phyloP scores from a whole-genome alignment of 2,329 filamentous ascomycete genomes.

The Paraconiothyrium brasiliense region DNA sequence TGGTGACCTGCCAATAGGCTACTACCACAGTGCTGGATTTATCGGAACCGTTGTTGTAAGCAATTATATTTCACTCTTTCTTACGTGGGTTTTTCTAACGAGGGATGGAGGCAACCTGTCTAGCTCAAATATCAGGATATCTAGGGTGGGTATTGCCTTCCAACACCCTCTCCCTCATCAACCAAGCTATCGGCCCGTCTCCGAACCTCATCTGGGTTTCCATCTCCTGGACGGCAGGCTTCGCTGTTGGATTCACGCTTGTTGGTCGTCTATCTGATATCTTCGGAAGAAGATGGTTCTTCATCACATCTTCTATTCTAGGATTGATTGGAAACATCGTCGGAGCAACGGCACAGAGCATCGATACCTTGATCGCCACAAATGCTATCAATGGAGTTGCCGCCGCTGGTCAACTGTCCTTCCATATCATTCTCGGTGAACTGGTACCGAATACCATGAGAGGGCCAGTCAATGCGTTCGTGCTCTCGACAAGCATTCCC shows the following conservation, averaged over 20 bases:
- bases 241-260: slow-evolving; percentile 49
- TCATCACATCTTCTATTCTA: slow-evolving; percentile 46
- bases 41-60: slow-evolving; percentile 44
- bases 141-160: slow-evolving; percentile 43
- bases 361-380: slow-evolving; percentile 40
- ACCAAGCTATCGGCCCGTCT: slow-evolving; percentile 49
- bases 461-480: slow-evolving; percentile 49
- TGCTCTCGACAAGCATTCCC: slow-evolving; percentile 39
- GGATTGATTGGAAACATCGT: slow-evolving; percentile 48
- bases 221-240: slow-evolving; percentile 46
- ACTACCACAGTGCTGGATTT: slow-evolving; percentile 37
- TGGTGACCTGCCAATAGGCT: slow-evolving; percentile 35
- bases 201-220: slow-evolving; percentile 52
- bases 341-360: slow-evolving; percentile 46
- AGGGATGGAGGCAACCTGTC: slow-evolving; percentile 36
- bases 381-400: slow-evolving; percentile 48
- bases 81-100: neutral
- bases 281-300: slow-evolving; percentile 49
- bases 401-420: slow-evolving; percentile 51
- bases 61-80: slow-evolving; percentile 6
- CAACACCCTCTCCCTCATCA: slow-evolving; percentile 45
- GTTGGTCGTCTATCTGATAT: slow-evolving; percentile 52
- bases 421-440: slow-evolving; percentile 50
- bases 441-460: slow-evolving; percentile 46
- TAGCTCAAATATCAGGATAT: slow-evolving; percentile 44